Evolutionary conservation across 345 rosid species (phyloP).

Genomic region (Arabis hirsuta): DNA sequence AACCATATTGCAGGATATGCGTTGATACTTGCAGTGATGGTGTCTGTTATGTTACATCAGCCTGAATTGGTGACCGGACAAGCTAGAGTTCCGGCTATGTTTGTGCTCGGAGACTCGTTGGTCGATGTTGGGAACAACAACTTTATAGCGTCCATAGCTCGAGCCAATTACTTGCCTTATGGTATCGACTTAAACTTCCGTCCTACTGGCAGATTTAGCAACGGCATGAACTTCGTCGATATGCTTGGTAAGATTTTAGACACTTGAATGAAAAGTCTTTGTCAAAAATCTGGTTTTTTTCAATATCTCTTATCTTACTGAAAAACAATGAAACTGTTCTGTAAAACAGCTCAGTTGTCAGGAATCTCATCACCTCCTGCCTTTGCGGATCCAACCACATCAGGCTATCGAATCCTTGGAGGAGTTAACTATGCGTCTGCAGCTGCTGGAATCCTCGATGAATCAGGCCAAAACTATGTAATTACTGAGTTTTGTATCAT

Average conservation of each 20-base stretch:
- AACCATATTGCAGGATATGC: constrained; percentile 10
- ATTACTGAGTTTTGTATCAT: constrained; percentile 5
- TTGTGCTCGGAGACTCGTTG: constrained; percentile 88
- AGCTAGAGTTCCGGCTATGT: constrained; percentile 64
- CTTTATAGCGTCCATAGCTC: constrained; percentile 63
- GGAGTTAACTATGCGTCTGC: constrained; percentile 93
- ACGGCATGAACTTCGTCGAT: constrained; percentile 76
- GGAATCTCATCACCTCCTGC: constrained; percentile 68
- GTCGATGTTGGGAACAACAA: constrained; percentile 89
- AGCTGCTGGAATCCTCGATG: constrained; percentile 90
- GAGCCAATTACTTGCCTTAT: constrained; percentile 75
- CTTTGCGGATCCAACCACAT: constrained; percentile 67
- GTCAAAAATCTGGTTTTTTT: neutral
- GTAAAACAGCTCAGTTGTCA: constrained; percentile 57
- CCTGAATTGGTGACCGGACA: constrained; percentile 42
- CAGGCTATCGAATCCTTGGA: constrained; percentile 57
- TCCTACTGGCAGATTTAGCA: constrained; percentile 78
- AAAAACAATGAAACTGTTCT: constrained; percentile 15
- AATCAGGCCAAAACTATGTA: constrained; percentile 78
- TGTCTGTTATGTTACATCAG: constrained; percentile 34
- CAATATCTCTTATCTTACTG: constrained; percentile 3
- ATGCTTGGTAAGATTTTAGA: constrained; percentile 54
- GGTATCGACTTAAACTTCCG: constrained; percentile 74
- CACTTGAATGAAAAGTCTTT: neutral
- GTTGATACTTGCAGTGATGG: constrained; percentile 20